Base-by-base conservation (phyloP, 306 rosid genomes). In the Glycine latifolia region DNA sequence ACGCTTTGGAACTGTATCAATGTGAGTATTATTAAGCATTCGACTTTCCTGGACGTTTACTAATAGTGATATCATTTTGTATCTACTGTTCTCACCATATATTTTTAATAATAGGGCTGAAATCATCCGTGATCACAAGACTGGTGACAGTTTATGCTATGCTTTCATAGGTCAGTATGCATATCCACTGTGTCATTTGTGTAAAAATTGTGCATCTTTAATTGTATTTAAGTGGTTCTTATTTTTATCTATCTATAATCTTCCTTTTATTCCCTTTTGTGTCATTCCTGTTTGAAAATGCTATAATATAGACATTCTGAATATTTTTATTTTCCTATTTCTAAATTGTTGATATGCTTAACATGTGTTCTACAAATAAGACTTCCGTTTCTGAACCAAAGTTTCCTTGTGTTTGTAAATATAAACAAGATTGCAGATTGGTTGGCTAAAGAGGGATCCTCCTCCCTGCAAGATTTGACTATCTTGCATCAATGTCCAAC, bases 111-210 rank as follows among this genome's bases (percentile, higher is more conserved):
- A 17, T 87, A 95, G 98, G 93, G 97, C 98, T 85, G 99, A 95
- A 84, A 87, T 93, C 83, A 95, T 95, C 58, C 97, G 97, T 69
- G 99, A 95, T 77, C 91, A 12, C 17, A 93, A 91, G 89, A 95
- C 97, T 72, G 95, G 97, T 67, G 99, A 95, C 83, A 95, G 99
- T 83, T 88, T 95, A 81, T 91, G 98, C 89, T 95, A 95, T 86
- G 93, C 97, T 67, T 95, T 95, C 88, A 84, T 95, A 58, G 98
- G 99, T 95, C 81, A 82, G 95, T 83, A 53, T n/a, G 72, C 3
- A 41, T 41, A 48, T 73, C 46, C 56, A 79, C n/a, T 59, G 72
- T 31, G 49, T 47, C 79, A 31, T 47, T 73, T 26, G 49, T 67
- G 20, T 74, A 60, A 62, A 79, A 52, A 74, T 48, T 20, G 56